Percentiles rank a stretch among this genome's conserved stretches.
phyloP scores from a whole-genome alignment of 495 filamentous ascomycete genomes.

The Geopyxis carbonaria region DNA sequence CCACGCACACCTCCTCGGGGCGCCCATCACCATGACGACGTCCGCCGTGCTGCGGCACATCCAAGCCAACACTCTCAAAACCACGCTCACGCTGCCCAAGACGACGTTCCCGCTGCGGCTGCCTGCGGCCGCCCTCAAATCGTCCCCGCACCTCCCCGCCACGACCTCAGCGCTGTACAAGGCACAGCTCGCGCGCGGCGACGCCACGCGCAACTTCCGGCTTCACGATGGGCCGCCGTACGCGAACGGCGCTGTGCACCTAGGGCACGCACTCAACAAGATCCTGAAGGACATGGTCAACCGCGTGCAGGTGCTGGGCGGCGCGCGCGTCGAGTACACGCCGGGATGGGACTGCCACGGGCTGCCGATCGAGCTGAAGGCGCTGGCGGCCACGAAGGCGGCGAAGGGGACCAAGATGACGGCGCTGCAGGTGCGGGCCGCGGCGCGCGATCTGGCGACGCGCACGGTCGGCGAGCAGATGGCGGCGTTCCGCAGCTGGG shows the following conservation, averaged over 20 bases:
- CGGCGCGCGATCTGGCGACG: slow-evolving; percentile 56
- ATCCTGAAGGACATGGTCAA: slow-evolving; percentile 87
- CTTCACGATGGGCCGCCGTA: slow-evolving; percentile 96
- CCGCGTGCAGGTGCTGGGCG: slow-evolving; percentile 59
- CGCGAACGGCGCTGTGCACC: slow-evolving; percentile 83
- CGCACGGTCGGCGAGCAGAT: slow-evolving; percentile 66
- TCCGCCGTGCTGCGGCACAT: not conserved
- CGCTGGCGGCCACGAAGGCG: slow-evolving; percentile 42
- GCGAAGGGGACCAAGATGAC: slow-evolving; percentile 25
- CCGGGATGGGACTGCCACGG: slow-evolving; percentile 99
- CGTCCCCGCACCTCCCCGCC: too few relatives aligned
- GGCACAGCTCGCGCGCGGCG: slow-evolving; percentile 48
- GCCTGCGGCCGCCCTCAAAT: slow-evolving; percentile 31
- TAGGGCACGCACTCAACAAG: slow-evolving; percentile 97
- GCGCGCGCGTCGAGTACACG: slow-evolving; percentile 64
- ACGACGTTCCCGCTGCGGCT: slow-evolving; percentile 33
- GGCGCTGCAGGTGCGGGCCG: slow-evolving; percentile 41
- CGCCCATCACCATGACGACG: too few relatives aligned
- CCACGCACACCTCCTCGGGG: too few relatives aligned
- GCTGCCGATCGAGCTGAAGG: slow-evolving; percentile 91
- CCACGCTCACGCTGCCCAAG: slow-evolving; percentile 29
- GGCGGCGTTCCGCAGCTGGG: slow-evolving; percentile 64
- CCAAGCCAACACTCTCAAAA: slow-evolving; percentile 13
- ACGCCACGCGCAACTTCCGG: slow-evolving; percentile 37
- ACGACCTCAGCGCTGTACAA: slow-evolving; percentile 78